Evolutionary conservation across 2,329 filamentous ascomycete genomes (phyloP), one percentile per base, ranked within the genome.

Genomic region (Ceratocystis destructans): DNA sequence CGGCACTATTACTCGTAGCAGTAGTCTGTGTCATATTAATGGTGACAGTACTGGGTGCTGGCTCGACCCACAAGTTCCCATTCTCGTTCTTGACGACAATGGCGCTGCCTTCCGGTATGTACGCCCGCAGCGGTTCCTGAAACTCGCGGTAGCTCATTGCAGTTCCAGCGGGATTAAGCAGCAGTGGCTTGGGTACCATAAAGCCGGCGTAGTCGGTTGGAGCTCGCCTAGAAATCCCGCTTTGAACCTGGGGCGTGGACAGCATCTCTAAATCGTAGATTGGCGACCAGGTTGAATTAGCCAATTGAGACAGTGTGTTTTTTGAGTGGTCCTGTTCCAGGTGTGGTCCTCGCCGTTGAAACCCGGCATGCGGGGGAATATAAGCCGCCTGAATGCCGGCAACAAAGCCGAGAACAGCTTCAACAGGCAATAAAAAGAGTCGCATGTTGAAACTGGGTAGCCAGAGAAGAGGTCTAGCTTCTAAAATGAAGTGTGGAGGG

Each of bases 31-130:
- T 63, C 25, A 50, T 22, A 45, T 44, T 63, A 8, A 37, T 33
- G 8, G 61, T 50, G 10, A 31, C 61, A 7, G 48, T 22, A 33
- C 33, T 50, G 6, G 61, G 28, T n/a, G 20, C 44, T 7, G 61
- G 61, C 61, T 63, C 61, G 12, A 63, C 17, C 17, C 44, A 33
- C 17, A 63, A 25, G 17, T 33, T 46, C 5, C 61, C 61, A 20
- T 48, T 33, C 12, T 63, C 20, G 61, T 63, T 63, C 15, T 50
- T 63, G 15, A 50, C 61, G 20, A 63, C 17, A 31, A 63, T 63
- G 12, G 61, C 61, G 61, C 61, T 50, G 15, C 48, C 33, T 28
- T 46, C 61, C 1, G 61, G 61, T 2, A 63, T 50, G 10, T 31
- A 28, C 1, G 61, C 61, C 17, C 46, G 25, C 44, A 63, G 44